A percentile compares a stretch with the other conserved stretches of the same genome.
Evolutionary conservation across 441 rosid species (phyloP).

Genomic region (Manihot esculenta): DNA sequence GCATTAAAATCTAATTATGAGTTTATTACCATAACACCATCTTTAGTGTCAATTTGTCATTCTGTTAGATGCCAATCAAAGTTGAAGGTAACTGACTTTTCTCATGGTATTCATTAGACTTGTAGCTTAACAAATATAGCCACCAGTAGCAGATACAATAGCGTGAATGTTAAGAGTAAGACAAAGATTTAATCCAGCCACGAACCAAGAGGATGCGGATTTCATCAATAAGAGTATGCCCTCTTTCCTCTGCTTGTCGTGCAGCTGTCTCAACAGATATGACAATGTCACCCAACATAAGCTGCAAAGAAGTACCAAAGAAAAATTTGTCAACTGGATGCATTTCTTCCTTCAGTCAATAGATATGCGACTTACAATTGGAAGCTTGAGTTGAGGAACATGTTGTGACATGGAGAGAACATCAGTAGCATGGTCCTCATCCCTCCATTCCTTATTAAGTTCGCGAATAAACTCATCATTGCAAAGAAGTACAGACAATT

Average conservation of each 20-base stretch:
- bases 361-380: slow-evolving; percentile 50
- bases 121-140: not conserved
- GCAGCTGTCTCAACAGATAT: slow-evolving; percentile 92
- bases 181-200: slow-evolving; percentile 14
- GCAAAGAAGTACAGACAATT: slow-evolving; percentile 81
- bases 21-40: too few relatives aligned
- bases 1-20: too few relatives aligned
- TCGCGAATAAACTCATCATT: slow-evolving; percentile 74
- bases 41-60: slow-evolving; percentile 1
- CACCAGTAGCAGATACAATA: slow-evolving; percentile 7
- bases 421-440: slow-evolving; percentile 90
- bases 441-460: slow-evolving; percentile 93
- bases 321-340: not conserved
- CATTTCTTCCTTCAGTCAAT: slow-evolving; percentile 4
- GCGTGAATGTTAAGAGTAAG: not conserved
- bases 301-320: slow-evolving; percentile 40
- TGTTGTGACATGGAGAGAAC: slow-evolving; percentile 95
- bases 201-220: slow-evolving; percentile 86
- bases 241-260: slow-evolving; percentile 86
- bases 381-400: slow-evolving; percentile 68
- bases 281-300: slow-evolving; percentile 93
- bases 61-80: slow-evolving; percentile 7
- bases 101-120: not conserved
- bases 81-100: not conserved
- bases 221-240: slow-evolving; percentile 84